Evolutionary conservation across 441 rosid genomes (phyloP).

Genomic region (Breynia disticha): DNA sequence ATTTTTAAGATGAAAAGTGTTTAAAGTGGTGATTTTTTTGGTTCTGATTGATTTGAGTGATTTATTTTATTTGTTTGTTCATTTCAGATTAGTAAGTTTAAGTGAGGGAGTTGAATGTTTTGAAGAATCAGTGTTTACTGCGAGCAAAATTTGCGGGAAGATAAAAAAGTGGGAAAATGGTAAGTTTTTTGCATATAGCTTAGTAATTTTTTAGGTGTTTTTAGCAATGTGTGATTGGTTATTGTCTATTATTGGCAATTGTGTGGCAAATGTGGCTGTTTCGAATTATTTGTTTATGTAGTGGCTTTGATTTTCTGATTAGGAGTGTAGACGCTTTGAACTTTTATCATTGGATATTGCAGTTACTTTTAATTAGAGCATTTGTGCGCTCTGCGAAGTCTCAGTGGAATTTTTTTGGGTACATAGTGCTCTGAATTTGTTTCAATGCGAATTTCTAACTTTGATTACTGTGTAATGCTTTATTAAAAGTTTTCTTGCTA

Average conservation of each 20-base stretch:
- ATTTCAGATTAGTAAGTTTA: neutral
- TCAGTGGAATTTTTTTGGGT: too few relatives aligned
- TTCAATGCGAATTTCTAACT: too few relatives aligned
- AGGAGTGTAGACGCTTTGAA: neutral
- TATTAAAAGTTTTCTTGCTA: too few relatives aligned
- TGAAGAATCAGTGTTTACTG: constrained; percentile 1
- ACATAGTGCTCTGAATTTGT: too few relatives aligned
- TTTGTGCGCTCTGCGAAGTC: too few relatives aligned
- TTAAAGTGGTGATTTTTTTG: too few relatives aligned
- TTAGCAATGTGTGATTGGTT: constrained; percentile 1
- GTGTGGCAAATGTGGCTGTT: neutral
- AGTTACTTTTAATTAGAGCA: too few relatives aligned
- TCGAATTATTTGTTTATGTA: neutral
- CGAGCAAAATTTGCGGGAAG: constrained; percentile 1
- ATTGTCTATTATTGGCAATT: neutral
- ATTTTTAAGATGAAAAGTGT: too few relatives aligned
- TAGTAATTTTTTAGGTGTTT: neutral
- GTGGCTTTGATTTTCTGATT: neutral
- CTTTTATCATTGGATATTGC: too few relatives aligned
- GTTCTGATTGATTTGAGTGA: too few relatives aligned
- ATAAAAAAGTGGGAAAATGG: constrained; percentile 17
- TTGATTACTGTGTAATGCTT: too few relatives aligned
- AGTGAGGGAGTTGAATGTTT: neutral
- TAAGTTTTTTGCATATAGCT: constrained; percentile 9
- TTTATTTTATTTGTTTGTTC: neutral